Base-by-base conservation (phyloP, 305 asterid species). In the Galium porrigens region DNA sequence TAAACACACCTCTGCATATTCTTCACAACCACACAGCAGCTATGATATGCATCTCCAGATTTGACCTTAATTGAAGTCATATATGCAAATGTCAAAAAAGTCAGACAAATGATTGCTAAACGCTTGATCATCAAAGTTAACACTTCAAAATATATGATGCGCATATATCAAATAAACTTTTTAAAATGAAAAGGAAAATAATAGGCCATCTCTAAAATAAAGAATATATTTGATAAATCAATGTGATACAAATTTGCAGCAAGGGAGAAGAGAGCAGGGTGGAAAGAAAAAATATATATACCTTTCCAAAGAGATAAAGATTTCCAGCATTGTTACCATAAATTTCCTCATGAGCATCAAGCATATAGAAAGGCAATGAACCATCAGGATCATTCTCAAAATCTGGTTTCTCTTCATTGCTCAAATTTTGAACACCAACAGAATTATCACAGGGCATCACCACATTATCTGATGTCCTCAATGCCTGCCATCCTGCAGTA, bases 261-360 rank as follows among this genome's bases (percentile, higher is more conserved):
- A 3, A 56, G n/a, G 14, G 55, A 22, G 34, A 56, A 32, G 33
- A 46, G 25, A 57, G 11, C 32, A 37, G 11, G 1, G 32, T 3
- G 18, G 3, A 6, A n/a, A 63, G 51, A 71, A 63, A 17, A 34
- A 0, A 22, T 22, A 22, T 17, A 30, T 58, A 49, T 77, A 94
- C 99, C 95, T 94, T 89, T 73, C 99, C 99, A 67, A 94, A 89
- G 60, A 94, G 95, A 85, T 83, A 94, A 33, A 94, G 64, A 65
- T 79, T 83, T 65, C 94, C 97, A 33, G 86, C 84, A 79, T 87
- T 88, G 64, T 81, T 73, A 68, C 96, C 96, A 74, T 80, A 83
- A 59, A 78, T 69, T 81, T 87, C 95, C 81, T 92, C 99, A 46
- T 92, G 79, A 9, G 90, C 96, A 83, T 89, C 97, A n/a, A 94